Conservation (phyloP, 2,329 filamentous ascomycete species). For the Arachnomyces sp. region DNA sequence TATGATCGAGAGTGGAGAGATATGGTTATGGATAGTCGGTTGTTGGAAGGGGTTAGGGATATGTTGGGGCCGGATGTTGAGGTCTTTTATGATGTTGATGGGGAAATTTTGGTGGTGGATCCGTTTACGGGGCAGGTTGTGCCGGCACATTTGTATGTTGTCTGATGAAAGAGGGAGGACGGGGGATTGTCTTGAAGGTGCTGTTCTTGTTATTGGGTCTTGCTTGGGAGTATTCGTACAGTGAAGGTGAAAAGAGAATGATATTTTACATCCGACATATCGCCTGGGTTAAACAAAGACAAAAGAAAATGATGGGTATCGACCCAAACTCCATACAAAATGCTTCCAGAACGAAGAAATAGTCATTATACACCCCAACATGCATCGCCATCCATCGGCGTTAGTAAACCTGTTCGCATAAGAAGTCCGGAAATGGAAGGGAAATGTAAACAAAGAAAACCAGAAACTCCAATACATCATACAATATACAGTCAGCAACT, state of each 20-base stretch:
- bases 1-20: conserved; percentile 1
- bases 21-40: not conserved
- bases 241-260: not conserved
- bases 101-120: not conserved
- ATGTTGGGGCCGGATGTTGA: not conserved
- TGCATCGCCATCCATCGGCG: too few relatives aligned
- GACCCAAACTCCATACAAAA: conserved; percentile 1
- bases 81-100: not conserved
- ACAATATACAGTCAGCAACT: not conserved
- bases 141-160: not conserved
- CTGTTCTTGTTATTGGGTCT: too few relatives aligned
- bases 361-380: not conserved
- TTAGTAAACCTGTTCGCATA: too few relatives aligned
- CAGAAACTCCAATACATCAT: not conserved
- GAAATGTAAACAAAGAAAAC: not conserved
- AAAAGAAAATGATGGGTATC: not conserved
- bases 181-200: not conserved
- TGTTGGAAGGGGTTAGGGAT: not conserved
- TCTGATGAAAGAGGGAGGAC: not conserved
- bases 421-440: not conserved
- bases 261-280: not conserved
- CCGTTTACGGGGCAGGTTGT: not conserved
- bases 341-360: not conserved
- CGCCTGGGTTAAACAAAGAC: too few relatives aligned
- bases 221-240: not conserved